Evolutionary conservation across 345 rosid species (phyloP).

Genomic region (Noccaea caerulescens): DNA sequence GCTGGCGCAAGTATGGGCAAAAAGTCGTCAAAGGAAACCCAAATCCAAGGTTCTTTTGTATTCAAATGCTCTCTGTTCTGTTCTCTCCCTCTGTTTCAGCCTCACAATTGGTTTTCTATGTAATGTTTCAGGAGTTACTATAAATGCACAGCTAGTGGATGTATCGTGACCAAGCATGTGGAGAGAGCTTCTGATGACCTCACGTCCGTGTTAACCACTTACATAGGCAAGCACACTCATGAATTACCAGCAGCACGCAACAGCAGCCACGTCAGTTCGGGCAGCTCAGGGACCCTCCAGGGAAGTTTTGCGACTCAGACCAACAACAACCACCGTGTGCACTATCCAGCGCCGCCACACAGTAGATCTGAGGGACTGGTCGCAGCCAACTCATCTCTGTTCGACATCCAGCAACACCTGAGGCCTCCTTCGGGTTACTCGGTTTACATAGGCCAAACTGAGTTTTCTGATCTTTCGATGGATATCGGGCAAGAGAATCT

Average conservation of each 20-base stretch:
- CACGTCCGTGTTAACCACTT: constrained; percentile 81
- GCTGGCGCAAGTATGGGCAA: constrained; percentile 92
- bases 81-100: constrained; percentile 21
- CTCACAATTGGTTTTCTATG: constrained; percentile 17
- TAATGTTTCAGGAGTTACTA: constrained; percentile 80
- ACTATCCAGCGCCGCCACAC: constrained; percentile 59
- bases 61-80: background rate
- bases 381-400: constrained; percentile 49
- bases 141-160: constrained; percentile 90
- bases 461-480: constrained; percentile 59
- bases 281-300: constrained; percentile 40
- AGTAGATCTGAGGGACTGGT: constrained; percentile 57
- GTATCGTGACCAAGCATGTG: constrained; percentile 88
- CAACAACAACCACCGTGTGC: constrained; percentile 47
- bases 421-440: constrained; percentile 62
- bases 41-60: constrained; percentile 61
- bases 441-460: constrained; percentile 57
- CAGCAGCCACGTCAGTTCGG: constrained; percentile 52
- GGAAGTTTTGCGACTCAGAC: constrained; percentile 43
- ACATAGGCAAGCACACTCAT: constrained; percentile 93
- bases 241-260: constrained; percentile 85
- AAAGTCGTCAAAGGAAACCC: constrained; percentile 83
- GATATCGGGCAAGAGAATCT: constrained; percentile 62
- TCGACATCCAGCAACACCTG: constrained; percentile 55
- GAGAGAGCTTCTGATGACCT: constrained; percentile 97